Evolutionary conservation across 2,329 filamentous ascomycete genomes (phyloP), one percentile per base, ranked within the genome.

Genomic region (Shiraia bambusicola): DNA sequence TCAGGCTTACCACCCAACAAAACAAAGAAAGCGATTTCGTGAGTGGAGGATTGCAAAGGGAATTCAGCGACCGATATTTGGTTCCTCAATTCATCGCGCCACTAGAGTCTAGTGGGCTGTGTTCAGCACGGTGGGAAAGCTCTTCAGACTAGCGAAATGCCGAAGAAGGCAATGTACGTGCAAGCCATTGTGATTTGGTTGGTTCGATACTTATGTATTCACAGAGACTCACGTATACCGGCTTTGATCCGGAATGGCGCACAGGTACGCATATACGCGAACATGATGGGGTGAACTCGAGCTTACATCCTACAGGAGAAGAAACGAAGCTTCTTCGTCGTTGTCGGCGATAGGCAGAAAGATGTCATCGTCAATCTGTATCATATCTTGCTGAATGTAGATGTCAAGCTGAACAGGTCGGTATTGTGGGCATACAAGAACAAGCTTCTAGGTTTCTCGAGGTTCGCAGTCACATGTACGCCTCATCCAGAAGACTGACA

Each of bases 381-480:
- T 73, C 90, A 93, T 65, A 94, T 98, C 63, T 87, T 96, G 77
- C 86, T 91, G 36, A 87, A 82, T 58, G 84, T 87, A 65, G 88
- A 95, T 66, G 82, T 96, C 52, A 95, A 94, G 72, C 83, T 95
- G 69, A 94, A 93, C 75, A 97, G 97, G 71, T 93, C 88, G 10
- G 90, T 98, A 3, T 76, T 98, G 9, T 98, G 93, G 93, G 92
- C 93, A 14, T 98, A 98, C 76, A 97, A 97, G 78, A 95, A 94
- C 69, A 93, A 98, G 71, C 79, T 98, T 9, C 76, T 98, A 24
- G 91, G 90, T 35, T 97, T 97, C 68, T 94, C 89, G 24, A 90
- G 79, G 80, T 80, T 56, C 37, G 56, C 24, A 38, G 22, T 12
- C 2, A 37, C 25, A 4, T 10, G 24, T 17, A 17, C 15, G 25